phyloP scores from a whole-genome alignment of 352 stramenopile species.

The Phytophthora nicotianae region DNA sequence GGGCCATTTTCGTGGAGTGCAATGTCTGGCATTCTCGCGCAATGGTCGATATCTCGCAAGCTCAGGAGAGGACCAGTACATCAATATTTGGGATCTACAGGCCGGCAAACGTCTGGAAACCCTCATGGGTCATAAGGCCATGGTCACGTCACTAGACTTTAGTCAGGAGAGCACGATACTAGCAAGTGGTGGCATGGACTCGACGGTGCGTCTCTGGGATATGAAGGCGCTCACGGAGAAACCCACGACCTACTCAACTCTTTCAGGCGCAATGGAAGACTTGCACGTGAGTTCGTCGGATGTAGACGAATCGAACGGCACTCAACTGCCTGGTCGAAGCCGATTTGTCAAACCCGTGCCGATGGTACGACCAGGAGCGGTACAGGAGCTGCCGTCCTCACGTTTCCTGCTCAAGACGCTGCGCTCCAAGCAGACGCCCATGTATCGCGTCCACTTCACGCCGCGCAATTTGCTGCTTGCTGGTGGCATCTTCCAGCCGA shows the following conservation, averaged over 20 bases:
- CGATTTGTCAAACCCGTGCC: constrained; percentile 61
- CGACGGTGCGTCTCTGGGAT: constrained; percentile 84
- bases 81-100: constrained; percentile 95
- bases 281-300: constrained; percentile 39
- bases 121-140: constrained; percentile 75
- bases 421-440: constrained; percentile 84
- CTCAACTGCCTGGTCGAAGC: constrained; percentile 28
- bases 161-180: constrained; percentile 81
- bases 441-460: constrained; percentile 85
- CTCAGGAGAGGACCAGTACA: constrained; percentile 86
- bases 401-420: constrained; percentile 86
- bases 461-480: constrained; percentile 80
- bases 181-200: constrained; percentile 77
- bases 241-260: constrained; percentile 32
- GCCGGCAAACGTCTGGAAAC: constrained; percentile 87
- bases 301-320: constrained; percentile 10
- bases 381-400: constrained; percentile 67
- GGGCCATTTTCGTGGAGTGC: constrained; percentile 90
- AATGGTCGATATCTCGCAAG: constrained; percentile 90
- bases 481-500: constrained; percentile 71
- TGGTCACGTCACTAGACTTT: constrained; percentile 79
- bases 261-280: constrained; percentile 38
- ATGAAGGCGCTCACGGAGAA: constrained; percentile 80
- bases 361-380: constrained; percentile 53
- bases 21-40: constrained; percentile 88